phyloP scores from a whole-genome alignment of 495 filamentous ascomycete genomes.

The Penicillium canescens region DNA sequence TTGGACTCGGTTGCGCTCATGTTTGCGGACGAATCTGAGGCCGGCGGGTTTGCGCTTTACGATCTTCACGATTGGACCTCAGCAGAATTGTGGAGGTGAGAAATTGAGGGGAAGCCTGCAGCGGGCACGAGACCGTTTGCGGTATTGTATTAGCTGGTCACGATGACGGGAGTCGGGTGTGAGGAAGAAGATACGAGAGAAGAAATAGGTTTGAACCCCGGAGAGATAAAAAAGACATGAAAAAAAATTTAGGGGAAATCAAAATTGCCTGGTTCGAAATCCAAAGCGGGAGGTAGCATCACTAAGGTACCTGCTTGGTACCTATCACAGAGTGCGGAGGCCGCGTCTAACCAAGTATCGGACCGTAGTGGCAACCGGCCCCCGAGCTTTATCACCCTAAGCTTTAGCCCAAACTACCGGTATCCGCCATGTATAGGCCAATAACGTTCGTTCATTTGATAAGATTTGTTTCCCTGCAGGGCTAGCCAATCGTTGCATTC shows the following conservation, averaged over 20 bases:
- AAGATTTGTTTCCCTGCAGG: too few species aligned
- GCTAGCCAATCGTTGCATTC: too few species aligned
- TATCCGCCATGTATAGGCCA: not conserved
- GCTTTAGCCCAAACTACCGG: not conserved
- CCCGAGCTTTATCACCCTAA: slow-evolving; percentile 2
- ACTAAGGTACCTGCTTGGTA: not conserved
- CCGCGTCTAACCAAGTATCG: not conserved
- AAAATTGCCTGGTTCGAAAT: not conserved
- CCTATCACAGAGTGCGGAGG: slow-evolving; percentile 2
- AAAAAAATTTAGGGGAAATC: not conserved
- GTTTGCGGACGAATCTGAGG: not conserved
- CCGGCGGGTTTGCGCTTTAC: not conserved
- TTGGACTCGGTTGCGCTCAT: slow-evolving; percentile 14
- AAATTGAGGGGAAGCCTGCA: too few species aligned
- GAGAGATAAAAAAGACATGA: not conserved
- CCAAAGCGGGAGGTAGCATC: not conserved
- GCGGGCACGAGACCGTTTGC: not conserved
- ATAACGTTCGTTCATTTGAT: not conserved
- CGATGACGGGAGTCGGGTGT: not conserved
- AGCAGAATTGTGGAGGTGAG: not conserved
- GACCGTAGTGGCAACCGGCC: slow-evolving; percentile 1
- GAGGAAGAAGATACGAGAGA: not conserved
- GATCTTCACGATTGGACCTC: not conserved
- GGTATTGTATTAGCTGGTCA: slow-evolving; percentile 8
- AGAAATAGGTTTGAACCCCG: too few species aligned